phyloP scores from a whole-genome alignment of 371 early-diverging fungal species.

The Mucor velutinosus region DNA sequence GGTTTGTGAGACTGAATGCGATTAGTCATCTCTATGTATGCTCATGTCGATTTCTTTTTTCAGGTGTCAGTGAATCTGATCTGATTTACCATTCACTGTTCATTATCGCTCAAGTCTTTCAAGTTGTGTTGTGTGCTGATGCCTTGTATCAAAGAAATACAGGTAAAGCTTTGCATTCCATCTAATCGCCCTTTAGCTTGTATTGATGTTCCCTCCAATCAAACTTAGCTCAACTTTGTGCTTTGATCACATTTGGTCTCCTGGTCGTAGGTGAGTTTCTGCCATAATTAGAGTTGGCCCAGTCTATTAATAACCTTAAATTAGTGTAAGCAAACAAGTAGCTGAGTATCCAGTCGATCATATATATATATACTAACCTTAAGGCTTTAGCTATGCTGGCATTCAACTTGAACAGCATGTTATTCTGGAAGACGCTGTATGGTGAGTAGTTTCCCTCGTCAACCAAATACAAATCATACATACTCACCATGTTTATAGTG shows the following conservation, averaged over 20 bases:
- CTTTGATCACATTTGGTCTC: constrained; percentile 45
- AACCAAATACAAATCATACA: background rate
- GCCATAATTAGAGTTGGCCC: background rate
- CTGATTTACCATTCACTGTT: constrained; percentile 54
- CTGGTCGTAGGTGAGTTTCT: constrained; percentile 43
- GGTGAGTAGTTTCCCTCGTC: constrained; percentile 24
- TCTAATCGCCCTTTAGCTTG: background rate
- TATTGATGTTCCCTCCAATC: background rate
- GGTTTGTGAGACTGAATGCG: constrained; percentile 2
- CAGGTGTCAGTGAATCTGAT: constrained; percentile 58
- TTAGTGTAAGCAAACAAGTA: background rate
- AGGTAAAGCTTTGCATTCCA: constrained; percentile 21
- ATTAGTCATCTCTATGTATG: background rate
- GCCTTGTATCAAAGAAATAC: constrained; percentile 53
- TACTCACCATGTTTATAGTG: constrained; percentile 2
- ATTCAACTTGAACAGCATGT: constrained; percentile 56
- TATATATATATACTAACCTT: background rate
- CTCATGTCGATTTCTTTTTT: background rate
- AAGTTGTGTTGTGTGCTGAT: constrained; percentile 47
- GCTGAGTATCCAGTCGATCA: no score
- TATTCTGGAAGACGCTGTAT: constrained; percentile 50
- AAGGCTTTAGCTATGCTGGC: constrained; percentile 41
- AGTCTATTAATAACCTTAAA: background rate
- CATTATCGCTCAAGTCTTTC: constrained; percentile 51
- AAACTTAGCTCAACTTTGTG: constrained; percentile 40